These are phyloP conservation scores for Scutellaria baicalensis DNA, from an alignment of 257 asterid species.

Conservation along the genomic window DNA sequence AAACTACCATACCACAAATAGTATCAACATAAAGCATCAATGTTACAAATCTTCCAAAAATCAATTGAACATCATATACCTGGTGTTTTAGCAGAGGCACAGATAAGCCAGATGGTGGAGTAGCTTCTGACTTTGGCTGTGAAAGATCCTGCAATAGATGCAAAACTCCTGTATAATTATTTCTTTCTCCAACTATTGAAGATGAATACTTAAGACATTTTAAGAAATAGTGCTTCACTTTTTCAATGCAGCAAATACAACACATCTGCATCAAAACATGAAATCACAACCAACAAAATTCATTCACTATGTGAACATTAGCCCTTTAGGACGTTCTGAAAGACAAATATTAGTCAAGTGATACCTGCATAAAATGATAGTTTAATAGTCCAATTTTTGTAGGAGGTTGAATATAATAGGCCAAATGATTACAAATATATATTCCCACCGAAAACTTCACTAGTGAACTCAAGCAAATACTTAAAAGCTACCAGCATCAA, in stretches of 20 bases:
- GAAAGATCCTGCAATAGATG: conserved; percentile 48
- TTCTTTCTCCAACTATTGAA: background rate
- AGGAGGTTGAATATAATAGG: background rate
- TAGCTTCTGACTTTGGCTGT: conserved; percentile 73
- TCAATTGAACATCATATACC: conserved; percentile 23
- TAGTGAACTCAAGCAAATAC: background rate
- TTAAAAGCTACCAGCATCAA: background rate
- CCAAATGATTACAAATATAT: background rate
- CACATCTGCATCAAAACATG: background rate
- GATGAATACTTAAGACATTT: background rate
- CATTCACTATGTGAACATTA: background rate
- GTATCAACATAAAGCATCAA: background rate
- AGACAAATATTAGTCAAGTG: background rate
- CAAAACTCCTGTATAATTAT: background rate
- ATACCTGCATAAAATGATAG: background rate
- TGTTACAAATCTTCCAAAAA: background rate
- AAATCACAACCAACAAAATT: background rate
- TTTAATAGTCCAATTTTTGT: background rate
- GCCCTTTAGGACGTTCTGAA: background rate
- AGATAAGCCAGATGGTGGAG: conserved; percentile 75
- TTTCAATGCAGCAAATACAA: background rate
- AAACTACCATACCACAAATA: background rate
- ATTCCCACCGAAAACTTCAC: background rate
- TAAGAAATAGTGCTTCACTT: background rate
- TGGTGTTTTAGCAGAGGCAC: conserved; percentile 88